These are phyloP conservation scores for Trichoderma oligosporum DNA, from an alignment of 2,329 filamentous ascomycete species.

Conservation along the genomic window DNA sequence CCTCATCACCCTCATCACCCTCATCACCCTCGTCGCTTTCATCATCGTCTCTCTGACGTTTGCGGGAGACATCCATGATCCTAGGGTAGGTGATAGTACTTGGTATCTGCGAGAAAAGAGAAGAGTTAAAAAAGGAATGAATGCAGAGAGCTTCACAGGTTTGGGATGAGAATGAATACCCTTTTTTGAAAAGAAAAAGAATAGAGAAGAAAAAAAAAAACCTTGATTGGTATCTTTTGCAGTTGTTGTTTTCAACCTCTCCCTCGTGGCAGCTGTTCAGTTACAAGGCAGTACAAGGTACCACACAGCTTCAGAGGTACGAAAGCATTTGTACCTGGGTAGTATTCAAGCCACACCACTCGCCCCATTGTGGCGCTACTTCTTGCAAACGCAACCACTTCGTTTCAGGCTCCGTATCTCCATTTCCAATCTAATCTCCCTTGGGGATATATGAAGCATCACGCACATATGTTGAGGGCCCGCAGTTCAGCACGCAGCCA, in stretches of 20 bases:
- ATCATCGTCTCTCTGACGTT: slow-evolving; percentile 30
- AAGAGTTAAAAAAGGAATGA: too few relatives aligned
- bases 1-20: too few relatives aligned
- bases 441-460: neutral
- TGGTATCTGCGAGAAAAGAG: too few relatives aligned
- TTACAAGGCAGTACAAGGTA: neutral
- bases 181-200: too few relatives aligned
- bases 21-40: slow-evolving; percentile 6
- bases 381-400: slow-evolving; percentile 14
- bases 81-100: slow-evolving; percentile 2
- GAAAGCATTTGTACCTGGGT: neutral
- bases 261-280: too few relatives aligned
- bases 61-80: slow-evolving; percentile 32
- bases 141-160: too few relatives aligned
- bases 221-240: too few relatives aligned
- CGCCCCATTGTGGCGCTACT: slow-evolving; percentile 17
- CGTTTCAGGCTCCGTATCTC: slow-evolving; percentile 19
- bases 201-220: too few relatives aligned
- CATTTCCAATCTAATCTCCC: slow-evolving; percentile 19
- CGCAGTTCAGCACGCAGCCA: neutral
- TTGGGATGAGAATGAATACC: too few relatives aligned
- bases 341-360: slow-evolving; percentile 16
- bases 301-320: neutral
- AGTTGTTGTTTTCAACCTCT: too few relatives aligned
- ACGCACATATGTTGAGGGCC: neutral